These are phyloP conservation scores for Pyrenophora teres DNA, from an alignment of 2,329 filamentous ascomycete species.

Conservation along the genomic window DNA sequence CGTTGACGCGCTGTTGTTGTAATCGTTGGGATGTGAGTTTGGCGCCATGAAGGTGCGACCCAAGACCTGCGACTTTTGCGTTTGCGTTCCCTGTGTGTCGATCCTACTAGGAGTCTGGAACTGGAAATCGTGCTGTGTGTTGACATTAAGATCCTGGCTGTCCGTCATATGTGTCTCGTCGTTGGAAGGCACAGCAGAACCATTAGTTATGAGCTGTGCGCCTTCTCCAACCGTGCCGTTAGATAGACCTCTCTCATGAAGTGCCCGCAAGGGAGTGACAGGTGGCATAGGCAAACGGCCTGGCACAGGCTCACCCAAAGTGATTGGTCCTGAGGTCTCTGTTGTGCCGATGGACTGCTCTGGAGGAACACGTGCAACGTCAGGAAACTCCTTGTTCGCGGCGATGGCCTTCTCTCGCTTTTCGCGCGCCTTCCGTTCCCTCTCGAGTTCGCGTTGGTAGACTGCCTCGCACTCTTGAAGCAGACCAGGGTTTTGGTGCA, in stretches of 20 bases:
- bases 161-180: slow-evolving; percentile 54
- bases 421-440: slow-evolving; percentile 67
- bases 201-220: slow-evolving; percentile 46
- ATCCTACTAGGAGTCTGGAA: slow-evolving; percentile 41
- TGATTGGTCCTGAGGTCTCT: slow-evolving; percentile 53
- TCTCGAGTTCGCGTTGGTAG: slow-evolving; percentile 67
- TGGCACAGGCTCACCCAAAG: slow-evolving; percentile 68
- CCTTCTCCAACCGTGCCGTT: slow-evolving; percentile 57
- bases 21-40: slow-evolving; percentile 64
- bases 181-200: slow-evolving; percentile 49
- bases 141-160: slow-evolving; percentile 46
- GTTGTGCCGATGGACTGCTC: slow-evolving; percentile 51
- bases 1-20: slow-evolving; percentile 85
- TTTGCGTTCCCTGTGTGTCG: slow-evolving; percentile 47
- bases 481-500: slow-evolving; percentile 59
- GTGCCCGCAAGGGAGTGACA: slow-evolving; percentile 45
- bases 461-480: slow-evolving; percentile 76
- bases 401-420: slow-evolving; percentile 49
- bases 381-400: slow-evolving; percentile 48
- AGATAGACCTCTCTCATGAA: slow-evolving; percentile 59
- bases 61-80: slow-evolving; percentile 68
- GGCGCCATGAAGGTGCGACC: slow-evolving; percentile 63
- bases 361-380: slow-evolving; percentile 49
- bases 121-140: slow-evolving; percentile 36
- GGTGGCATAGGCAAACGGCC: slow-evolving; percentile 53